Percentiles rank a stretch among this genome's conserved stretches.
Evolutionary conservation across 805 yeast genomes (phyloP).

Genomic region (Candida tibetensis): DNA sequence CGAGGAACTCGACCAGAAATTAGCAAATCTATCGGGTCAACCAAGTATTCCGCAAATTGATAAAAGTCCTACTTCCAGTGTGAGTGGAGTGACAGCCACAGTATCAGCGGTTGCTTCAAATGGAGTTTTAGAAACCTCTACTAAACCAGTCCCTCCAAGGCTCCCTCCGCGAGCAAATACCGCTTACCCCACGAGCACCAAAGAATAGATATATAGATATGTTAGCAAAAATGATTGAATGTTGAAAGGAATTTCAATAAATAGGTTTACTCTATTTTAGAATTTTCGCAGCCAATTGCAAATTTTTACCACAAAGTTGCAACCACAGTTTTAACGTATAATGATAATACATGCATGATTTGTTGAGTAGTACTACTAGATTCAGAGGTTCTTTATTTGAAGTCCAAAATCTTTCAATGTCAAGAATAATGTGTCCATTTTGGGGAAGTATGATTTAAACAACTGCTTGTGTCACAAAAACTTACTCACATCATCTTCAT

Average conservation of each 20-base stretch:
- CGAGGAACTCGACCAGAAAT: slow-evolving; percentile 1
- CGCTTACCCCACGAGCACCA: background rate
- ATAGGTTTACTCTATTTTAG: background rate
- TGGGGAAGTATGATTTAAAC: no score
- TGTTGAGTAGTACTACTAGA: no score
- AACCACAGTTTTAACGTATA: background rate
- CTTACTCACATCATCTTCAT: no score
- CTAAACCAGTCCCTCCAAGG: background rate
- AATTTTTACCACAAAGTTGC: background rate
- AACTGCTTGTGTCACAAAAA: no score
- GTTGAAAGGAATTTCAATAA: no score
- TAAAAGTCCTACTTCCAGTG: slow-evolving; percentile 13
- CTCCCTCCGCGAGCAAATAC: background rate
- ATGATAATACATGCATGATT: no score
- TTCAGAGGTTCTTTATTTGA: no score
- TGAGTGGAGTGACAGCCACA: slow-evolving; percentile 5
- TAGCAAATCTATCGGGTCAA: background rate
- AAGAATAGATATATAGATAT: background rate
- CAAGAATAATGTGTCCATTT: no score
- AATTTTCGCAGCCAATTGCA: slow-evolving; percentile 2
- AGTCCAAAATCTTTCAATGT: no score
- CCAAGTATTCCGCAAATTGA: slow-evolving; percentile 2
- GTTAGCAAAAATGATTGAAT: no score
- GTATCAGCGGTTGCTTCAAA: background rate
- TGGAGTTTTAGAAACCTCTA: background rate